phyloP scores from a whole-genome alignment of 768 basidiomycete species.

The Kwoniella bestiolae region DNA sequence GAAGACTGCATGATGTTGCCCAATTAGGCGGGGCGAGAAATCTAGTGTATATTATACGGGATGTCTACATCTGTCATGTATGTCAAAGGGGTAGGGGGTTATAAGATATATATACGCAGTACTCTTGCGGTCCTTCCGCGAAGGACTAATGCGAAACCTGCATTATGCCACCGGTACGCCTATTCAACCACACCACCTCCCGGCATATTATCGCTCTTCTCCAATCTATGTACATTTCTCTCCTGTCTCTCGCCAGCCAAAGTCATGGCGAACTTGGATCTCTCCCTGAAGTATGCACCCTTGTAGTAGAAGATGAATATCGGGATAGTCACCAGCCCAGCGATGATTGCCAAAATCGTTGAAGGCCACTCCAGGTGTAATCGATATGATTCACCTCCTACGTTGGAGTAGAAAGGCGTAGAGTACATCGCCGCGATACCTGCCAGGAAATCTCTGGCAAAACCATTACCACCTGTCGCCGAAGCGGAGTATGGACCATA shows the following conservation, averaged over 20 bases:
- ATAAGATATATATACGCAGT: no score
- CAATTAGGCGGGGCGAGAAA: no score
- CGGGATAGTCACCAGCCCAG: slow-evolving; percentile 38
- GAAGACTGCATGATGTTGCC: no score
- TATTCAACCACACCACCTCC: no score
- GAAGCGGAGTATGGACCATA: slow-evolving; percentile 53
- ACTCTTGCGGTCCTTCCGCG: no score
- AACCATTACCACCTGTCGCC: slow-evolving; percentile 53
- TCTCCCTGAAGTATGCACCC: slow-evolving; percentile 38
- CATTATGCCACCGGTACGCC: no score
- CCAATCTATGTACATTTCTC: slow-evolving; percentile 7
- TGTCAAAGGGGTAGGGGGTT: no score
- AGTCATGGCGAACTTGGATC: slow-evolving; percentile 39
- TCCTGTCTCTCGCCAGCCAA: slow-evolving; percentile 35
- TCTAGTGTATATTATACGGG: no score
- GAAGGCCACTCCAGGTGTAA: slow-evolving; percentile 43
- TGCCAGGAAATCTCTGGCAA: slow-evolving; percentile 51
- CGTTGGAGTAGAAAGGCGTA: slow-evolving; percentile 39
- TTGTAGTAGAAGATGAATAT: slow-evolving; percentile 46
- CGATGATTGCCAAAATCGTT: slow-evolving; percentile 43
- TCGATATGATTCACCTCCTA: slow-evolving; percentile 28
- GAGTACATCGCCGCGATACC: slow-evolving; percentile 51
- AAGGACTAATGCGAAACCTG: no score
- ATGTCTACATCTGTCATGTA: no score
- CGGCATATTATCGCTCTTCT: slow-evolving; percentile 7